phyloP scores from a whole-genome alignment of 106 monocot genomes.

The Iris macrosiphon region DNA sequence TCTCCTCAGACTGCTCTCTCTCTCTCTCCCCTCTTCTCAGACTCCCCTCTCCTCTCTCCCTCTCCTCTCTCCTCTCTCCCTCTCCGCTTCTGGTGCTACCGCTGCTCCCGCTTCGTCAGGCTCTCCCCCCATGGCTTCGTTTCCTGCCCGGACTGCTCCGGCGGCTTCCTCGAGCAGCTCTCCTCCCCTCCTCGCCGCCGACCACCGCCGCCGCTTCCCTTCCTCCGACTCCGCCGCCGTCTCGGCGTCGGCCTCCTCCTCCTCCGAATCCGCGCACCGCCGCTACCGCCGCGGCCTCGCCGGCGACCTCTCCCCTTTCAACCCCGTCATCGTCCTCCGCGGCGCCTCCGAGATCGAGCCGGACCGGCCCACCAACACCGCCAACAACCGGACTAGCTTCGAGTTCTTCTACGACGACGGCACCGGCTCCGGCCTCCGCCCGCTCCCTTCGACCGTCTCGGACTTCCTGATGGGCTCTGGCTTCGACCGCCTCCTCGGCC shows the following conservation, averaged over 20 bases:
- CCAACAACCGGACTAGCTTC: slow-evolving; percentile 11
- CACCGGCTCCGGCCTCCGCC: slow-evolving; percentile 29
- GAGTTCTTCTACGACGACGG: slow-evolving; percentile 43
- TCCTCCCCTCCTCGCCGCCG: slow-evolving; percentile 4
- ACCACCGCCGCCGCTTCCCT: neutral
- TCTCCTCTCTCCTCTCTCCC: no score
- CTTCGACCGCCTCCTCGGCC: slow-evolving; percentile 37
- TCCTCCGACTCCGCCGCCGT: neutral
- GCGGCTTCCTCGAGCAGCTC: slow-evolving; percentile 27
- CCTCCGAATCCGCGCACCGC: neutral
- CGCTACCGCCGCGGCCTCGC: slow-evolving; percentile 10
- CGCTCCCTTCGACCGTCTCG: slow-evolving; percentile 28
- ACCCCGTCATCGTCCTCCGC: slow-evolving; percentile 21
- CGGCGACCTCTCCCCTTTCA: slow-evolving; percentile 16
- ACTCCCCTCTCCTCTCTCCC: no score
- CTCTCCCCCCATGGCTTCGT: neutral
- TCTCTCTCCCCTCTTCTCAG: no score
- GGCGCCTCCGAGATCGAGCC: neutral
- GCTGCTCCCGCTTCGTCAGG: slow-evolving; percentile 1
- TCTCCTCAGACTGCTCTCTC: no score
- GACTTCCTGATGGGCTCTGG: slow-evolving; percentile 43
- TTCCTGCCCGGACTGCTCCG: slow-evolving; percentile 23
- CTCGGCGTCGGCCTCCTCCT: neutral
- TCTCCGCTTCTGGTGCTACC: neutral
- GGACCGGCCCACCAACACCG: neutral